These are phyloP conservation scores for Ophiocordyceps camponoti-saundersi DNA, from an alignment of 2,329 filamentous ascomycete genomes.

Conservation along the genomic window DNA sequence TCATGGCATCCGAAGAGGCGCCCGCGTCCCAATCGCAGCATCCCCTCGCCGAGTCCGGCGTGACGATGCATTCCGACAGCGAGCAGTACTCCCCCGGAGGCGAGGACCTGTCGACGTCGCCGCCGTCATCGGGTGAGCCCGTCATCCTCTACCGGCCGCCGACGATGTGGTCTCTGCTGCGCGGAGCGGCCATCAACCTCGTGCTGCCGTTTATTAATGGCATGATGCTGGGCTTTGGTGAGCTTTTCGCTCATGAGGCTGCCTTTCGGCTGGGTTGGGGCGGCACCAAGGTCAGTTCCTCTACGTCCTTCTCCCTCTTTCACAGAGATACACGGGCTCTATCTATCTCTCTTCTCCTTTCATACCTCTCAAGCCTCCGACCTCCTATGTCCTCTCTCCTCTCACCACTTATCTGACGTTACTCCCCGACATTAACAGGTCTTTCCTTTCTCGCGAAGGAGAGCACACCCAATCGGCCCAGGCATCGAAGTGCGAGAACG, in stretches of 20 bases:
- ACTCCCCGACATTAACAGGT: constrained; percentile 20
- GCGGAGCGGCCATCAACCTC: constrained; percentile 91
- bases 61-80: constrained; percentile 69
- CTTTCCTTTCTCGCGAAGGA: constrained; percentile 42
- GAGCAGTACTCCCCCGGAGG: constrained; percentile 55
- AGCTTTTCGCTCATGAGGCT: constrained; percentile 89
- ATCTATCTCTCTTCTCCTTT: background rate
- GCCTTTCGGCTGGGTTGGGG: constrained; percentile 89
- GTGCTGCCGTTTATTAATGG: constrained; percentile 91
- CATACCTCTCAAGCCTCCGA: too few relatives aligned
- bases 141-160: constrained; percentile 81
- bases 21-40: constrained; percentile 14
- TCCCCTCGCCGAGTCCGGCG: constrained; percentile 51
- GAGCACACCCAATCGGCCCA: constrained; percentile 53
- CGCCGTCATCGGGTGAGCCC: constrained; percentile 45
- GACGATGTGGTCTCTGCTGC: constrained; percentile 68
- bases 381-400: background rate
- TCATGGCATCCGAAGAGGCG: constrained; percentile 36
- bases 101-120: constrained; percentile 43
- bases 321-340: background rate
- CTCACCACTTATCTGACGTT: background rate
- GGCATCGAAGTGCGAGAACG: constrained; percentile 67
- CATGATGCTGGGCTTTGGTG: constrained; percentile 94
- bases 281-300: constrained; percentile 59
- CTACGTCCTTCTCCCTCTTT: background rate